Percentiles rank a stretch among this genome's conserved stretches.
These are phyloP conservation scores for Salix purpurea DNA, from an alignment of 345 rosid genomes.

Conservation along the genomic window DNA sequence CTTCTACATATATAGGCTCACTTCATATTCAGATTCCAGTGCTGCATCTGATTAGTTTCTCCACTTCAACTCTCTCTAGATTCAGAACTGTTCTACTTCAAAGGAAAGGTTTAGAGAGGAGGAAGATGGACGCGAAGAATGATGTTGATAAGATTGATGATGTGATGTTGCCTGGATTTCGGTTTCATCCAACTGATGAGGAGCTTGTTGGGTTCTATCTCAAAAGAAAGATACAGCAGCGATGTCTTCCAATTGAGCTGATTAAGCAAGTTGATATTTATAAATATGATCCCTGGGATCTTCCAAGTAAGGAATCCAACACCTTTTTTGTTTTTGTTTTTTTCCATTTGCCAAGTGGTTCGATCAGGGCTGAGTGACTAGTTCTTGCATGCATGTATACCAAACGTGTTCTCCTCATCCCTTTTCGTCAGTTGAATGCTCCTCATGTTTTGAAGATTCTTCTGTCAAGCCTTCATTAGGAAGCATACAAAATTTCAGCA, in stretches of 20 bases:
- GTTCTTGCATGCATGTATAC: not conserved
- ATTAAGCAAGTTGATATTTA: slow-evolving; percentile 92
- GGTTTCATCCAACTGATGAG: slow-evolving; percentile 95
- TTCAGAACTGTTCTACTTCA: not conserved
- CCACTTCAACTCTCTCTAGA: not conserved
- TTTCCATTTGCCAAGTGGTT: not conserved
- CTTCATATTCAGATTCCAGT: not conserved
- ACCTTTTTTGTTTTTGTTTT: not conserved
- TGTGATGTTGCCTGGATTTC: slow-evolving; percentile 78
- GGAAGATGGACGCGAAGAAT: slow-evolving; percentile 41
- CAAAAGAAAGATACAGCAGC: slow-evolving; percentile 57
- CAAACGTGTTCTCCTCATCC: no score
- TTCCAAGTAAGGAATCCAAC: slow-evolving; percentile 65
- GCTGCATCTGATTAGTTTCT: not conserved
- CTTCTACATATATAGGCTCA: not conserved
- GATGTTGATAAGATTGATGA: slow-evolving; percentile 59
- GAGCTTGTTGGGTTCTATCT: slow-evolving; percentile 91
- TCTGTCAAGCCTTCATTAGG: not conserved
- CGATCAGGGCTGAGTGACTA: not conserved
- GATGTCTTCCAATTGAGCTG: slow-evolving; percentile 62
- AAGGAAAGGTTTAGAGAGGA: slow-evolving; percentile 1
- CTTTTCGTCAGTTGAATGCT: not conserved
- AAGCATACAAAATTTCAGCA: slow-evolving; percentile 11
- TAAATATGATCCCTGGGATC: slow-evolving; percentile 96
- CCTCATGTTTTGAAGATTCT: slow-evolving; percentile 5